Evolutionary conservation across 2,329 filamentous ascomycete species (phyloP), one percentile per base, ranked within the genome.

Genomic region (Tolypocladium album): DNA sequence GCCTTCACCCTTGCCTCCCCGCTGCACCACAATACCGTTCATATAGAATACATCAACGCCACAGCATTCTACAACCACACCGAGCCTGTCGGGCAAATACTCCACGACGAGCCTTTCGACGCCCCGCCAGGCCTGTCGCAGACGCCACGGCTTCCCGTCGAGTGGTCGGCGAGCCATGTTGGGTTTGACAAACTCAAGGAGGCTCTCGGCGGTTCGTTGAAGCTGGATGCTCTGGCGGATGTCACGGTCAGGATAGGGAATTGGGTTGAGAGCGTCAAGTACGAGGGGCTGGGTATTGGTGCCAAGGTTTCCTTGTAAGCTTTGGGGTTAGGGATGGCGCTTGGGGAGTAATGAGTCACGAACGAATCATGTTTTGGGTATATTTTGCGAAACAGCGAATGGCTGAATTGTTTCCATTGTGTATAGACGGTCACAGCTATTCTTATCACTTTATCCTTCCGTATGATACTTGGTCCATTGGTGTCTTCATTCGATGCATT

Each of bases 1-100:
- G 85, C 88, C 0, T 97, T 99, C 72, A 86, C 84, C 0, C 80
- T 97, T 27, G 81, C 87, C 45, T 97, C 92, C 0, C 94, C 94
- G 0, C 78, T 97, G 11, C 75, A 79, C 47, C 78, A 85, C 61
- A 88, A 88, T 58, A 90, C 86, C 0, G 74, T 97, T 22, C 89
- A 86, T 66, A 82, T 99, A 63, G 90, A 90, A 43, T 81, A 79
- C 57, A 82, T 97, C 67, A 88, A 96, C 68, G 93, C 93, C 8
- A 91, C 88, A 1, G 92, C 94, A 0, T 88, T 86, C 62, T 95
- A 96, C 72, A 91, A 96, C 64, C 83, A 89, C 62, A 89, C 86
- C 11, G 85, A 93, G 58, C 82, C 86, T 1, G 80, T 96, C 0
- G 94, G 92, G 1, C 83, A 79, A 34, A 97, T 97, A 61, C 66